phyloP scores from a whole-genome alignment of 75 land plant species.

The Pseudotsuga menziesii region DNA sequence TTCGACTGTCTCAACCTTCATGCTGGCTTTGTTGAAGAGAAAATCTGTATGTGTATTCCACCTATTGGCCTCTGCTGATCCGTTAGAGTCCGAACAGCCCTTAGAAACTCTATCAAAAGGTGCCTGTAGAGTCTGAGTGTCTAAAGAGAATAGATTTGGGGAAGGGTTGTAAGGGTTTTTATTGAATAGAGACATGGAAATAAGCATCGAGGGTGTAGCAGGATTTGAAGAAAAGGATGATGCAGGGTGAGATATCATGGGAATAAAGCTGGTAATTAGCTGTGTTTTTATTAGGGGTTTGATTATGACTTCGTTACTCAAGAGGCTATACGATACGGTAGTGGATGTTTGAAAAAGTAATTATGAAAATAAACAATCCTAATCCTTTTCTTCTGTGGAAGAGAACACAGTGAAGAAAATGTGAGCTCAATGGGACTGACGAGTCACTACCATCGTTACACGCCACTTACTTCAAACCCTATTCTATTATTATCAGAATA shows the following conservation, averaged over 20 bases:
- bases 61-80: too few relatives aligned
- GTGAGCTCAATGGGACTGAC: too few relatives aligned
- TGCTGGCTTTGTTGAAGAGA: background rate
- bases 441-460: too few relatives aligned
- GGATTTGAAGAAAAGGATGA: background rate
- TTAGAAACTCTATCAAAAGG: background rate
- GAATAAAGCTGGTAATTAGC: background rate
- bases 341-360: too few relatives aligned
- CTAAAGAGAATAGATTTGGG: background rate
- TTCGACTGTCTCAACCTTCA: background rate
- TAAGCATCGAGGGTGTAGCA: background rate
- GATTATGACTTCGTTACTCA: too few relatives aligned
- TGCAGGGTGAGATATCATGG: background rate
- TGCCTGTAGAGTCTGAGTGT: background rate
- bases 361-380: too few relatives aligned
- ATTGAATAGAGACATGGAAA: background rate
- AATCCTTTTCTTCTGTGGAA: too few relatives aligned
- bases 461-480: too few relatives aligned
- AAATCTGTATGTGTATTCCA: background rate
- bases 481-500: too few relatives aligned
- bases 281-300: too few relatives aligned
- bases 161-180: background rate
- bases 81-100: background rate
- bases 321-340: too few relatives aligned
- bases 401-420: too few relatives aligned